These are phyloP conservation scores for Kurtzmaniella fragi DNA, from an alignment of 805 yeast species.

Conservation along the genomic window DNA sequence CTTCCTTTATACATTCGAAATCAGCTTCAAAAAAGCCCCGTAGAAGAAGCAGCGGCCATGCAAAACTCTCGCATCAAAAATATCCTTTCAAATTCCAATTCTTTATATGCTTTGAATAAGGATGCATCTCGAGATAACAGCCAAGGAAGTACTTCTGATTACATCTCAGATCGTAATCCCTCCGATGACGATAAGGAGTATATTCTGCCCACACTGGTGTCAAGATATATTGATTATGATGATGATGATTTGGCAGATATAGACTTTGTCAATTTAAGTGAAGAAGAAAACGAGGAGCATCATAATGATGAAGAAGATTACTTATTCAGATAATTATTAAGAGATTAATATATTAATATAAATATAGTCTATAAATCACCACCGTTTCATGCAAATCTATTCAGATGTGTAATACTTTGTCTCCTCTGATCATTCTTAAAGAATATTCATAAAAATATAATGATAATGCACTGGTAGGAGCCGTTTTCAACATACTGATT, in stretches of 20 bases:
- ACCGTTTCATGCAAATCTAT: neutral
- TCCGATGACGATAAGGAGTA: constrained; percentile 31
- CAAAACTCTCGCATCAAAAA: neutral
- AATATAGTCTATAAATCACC: neutral
- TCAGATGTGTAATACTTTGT: neutral
- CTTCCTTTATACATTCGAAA: constrained; percentile 30
- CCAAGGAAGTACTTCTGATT: constrained; percentile 7
- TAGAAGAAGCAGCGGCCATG: neutral
- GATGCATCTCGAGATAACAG: constrained; percentile 10
- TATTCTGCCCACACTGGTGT: constrained; percentile 36
- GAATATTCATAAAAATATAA: constrained; percentile 58
- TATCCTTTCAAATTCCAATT: constrained; percentile 28
- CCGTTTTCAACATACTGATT: constrained; percentile 69
- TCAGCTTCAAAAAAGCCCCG: constrained; percentile 11
- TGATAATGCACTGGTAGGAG: constrained; percentile 72
- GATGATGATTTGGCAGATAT: constrained; percentile 18
- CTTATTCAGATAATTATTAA: constrained; percentile 18
- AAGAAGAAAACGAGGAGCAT: constrained; percentile 7
- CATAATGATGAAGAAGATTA: constrained; percentile 22
- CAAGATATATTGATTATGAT: constrained; percentile 21
- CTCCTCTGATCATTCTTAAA: constrained; percentile 7
- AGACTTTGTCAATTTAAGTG: constrained; percentile 20
- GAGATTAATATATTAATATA: neutral
- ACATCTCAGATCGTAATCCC: constrained; percentile 14
- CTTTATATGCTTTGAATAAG: constrained; percentile 24